Conservation (phyloP, 805 yeast species). For the Metschnikowia koreensis region DNA sequence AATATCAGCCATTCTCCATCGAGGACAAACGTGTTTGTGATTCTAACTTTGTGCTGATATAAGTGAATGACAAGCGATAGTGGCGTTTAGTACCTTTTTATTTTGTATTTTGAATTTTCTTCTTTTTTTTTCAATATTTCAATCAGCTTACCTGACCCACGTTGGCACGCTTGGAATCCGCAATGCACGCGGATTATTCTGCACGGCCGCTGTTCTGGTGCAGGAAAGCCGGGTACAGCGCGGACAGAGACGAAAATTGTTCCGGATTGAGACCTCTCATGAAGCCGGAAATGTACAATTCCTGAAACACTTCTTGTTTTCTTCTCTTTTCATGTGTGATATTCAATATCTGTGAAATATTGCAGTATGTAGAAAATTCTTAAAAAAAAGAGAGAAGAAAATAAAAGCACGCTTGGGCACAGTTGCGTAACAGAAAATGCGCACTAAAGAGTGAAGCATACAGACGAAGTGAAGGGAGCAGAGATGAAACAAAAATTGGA, state of each 20-base stretch:
- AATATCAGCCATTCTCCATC: slow-evolving; percentile 31
- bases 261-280: neutral
- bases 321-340: too few relatives aligned
- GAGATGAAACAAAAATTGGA: too few relatives aligned
- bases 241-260: neutral
- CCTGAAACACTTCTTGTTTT: too few relatives aligned
- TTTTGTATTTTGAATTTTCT: neutral
- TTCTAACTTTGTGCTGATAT: too few relatives aligned
- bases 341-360: too few relatives aligned
- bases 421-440: too few relatives aligned
- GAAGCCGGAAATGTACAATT: neutral
- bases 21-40: neutral
- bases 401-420: neutral
- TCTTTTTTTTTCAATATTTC: too few relatives aligned
- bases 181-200: neutral
- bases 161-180: neutral
- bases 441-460: too few relatives aligned
- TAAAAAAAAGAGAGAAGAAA: too few relatives aligned
- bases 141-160: neutral
- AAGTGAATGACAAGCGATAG: too few relatives aligned
- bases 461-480: too few relatives aligned
- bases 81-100: neutral
- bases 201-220: neutral
- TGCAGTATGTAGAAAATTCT: too few relatives aligned
- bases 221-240: neutral